Evolutionary conservation across 352 stramenopile species (phyloP).

Genomic region (Stramenopiles sp.): DNA sequence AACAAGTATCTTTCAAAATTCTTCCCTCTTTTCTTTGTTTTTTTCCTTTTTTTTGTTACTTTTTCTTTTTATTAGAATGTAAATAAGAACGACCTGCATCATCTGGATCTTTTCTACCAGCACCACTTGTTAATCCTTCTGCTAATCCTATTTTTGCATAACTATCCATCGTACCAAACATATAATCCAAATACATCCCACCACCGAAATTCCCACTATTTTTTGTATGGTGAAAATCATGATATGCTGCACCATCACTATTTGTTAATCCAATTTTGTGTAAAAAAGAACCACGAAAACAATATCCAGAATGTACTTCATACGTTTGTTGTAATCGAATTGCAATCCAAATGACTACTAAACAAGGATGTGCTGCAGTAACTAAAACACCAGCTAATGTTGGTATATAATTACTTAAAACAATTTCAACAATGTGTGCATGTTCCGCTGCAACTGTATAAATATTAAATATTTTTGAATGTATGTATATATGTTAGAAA

Average conservation of each 20-base stretch:
- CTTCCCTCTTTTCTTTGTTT: too few species aligned
- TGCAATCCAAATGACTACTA: conserved; percentile 16
- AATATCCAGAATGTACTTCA: conserved; percentile 20
- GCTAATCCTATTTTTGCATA: conserved; percentile 13
- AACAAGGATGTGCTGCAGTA: conserved; percentile 17
- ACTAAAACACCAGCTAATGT: conserved; percentile 18
- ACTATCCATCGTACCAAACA: conserved; percentile 21
- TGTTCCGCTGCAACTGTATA: conserved; percentile 21
- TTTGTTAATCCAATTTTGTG: conserved; percentile 15
- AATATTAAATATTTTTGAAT: too few species aligned
- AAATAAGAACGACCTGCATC: too few species aligned
- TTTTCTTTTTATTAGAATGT: too few species aligned
- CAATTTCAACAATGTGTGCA: conserved; percentile 13
- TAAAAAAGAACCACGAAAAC: conserved; percentile 16
- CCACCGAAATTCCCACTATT: conserved; percentile 20
- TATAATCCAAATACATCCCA: conserved; percentile 17
- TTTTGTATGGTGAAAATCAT: conserved; percentile 15
- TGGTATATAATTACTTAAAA: conserved; percentile 16
- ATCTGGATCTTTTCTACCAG: too few species aligned
- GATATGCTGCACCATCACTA: conserved; percentile 13
- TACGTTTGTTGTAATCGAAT: conserved; percentile 18
- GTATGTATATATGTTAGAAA: too few species aligned
- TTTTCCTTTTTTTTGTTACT: too few species aligned
- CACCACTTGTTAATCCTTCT: too few species aligned
- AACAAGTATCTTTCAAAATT: too few species aligned